A percentile compares a stretch with the other conserved stretches of the same genome.
These are phyloP conservation scores for Anthracocystis walkeri DNA, from an alignment of 1,284 basidiomycete genomes.

Conservation along the genomic window DNA sequence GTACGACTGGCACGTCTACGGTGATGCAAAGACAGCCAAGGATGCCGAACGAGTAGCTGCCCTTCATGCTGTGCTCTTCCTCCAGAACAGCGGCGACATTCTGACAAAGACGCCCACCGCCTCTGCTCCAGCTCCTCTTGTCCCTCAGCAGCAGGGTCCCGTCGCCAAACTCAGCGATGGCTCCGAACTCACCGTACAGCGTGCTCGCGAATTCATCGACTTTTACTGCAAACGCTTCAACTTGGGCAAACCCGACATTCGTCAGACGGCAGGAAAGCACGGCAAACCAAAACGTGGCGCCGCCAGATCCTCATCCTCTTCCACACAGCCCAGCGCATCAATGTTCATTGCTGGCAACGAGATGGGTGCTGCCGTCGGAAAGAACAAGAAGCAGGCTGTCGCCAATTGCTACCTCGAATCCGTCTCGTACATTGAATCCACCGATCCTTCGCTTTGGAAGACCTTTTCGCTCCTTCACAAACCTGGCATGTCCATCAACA, in stretches of 20 bases:
- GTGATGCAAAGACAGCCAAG: constrained; percentile 79
- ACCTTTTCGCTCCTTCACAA: constrained; percentile 73
- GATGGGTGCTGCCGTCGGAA: constrained; percentile 81
- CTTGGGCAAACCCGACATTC: constrained; percentile 83
- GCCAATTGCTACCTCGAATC: constrained; percentile 87
- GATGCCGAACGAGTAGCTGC: constrained; percentile 80
- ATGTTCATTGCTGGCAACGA: constrained; percentile 83
- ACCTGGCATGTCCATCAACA: constrained; percentile 71
- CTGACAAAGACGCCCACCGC: constrained; percentile 51
- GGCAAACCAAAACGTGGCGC: constrained; percentile 33
- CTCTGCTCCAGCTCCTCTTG: constrained; percentile 70
- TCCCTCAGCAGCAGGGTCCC: constrained; percentile 36
- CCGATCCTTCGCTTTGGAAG: constrained; percentile 84
- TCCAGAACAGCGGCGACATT: constrained; percentile 46
- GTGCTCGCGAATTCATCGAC: constrained; percentile 90
- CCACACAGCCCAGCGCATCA: constrained; percentile 79
- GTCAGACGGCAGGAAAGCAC: constrained; percentile 41
- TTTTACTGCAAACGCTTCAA: constrained; percentile 88
- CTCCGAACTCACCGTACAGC: constrained; percentile 78
- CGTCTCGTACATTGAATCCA: constrained; percentile 83
- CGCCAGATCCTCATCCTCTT: constrained; percentile 14
- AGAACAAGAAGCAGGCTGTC: constrained; percentile 81
- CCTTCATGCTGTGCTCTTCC: constrained; percentile 55
- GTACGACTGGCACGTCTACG: constrained; percentile 69
- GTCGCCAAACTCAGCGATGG: constrained; percentile 76